Evolutionary conservation across 768 basidiomycete genomes (phyloP).

Genomic region (Auricularia heimuer): DNA sequence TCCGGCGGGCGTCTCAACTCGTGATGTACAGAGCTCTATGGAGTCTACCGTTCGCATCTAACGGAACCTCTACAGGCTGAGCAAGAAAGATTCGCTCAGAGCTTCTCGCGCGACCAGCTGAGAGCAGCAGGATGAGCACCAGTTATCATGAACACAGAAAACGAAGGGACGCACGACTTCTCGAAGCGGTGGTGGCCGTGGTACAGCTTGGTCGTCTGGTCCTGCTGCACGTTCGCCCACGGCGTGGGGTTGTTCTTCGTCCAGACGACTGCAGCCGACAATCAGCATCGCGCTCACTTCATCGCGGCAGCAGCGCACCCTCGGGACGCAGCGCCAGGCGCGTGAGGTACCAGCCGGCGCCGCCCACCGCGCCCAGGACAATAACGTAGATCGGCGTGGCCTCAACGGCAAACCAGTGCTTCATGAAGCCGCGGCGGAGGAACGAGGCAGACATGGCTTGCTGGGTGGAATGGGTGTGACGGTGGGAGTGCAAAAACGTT

Average conservation of each 20-base stretch:
- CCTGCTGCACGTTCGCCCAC: conserved; percentile 73
- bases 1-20: background rate
- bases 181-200: conserved; percentile 65
- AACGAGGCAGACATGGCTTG: background rate
- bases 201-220: conserved; percentile 65
- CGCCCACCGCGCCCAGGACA: conserved; percentile 38
- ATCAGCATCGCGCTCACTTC: too few relatives aligned
- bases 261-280: conserved; percentile 38
- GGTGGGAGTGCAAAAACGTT: background rate
- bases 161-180: conserved; percentile 44
- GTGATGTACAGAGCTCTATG: background rate
- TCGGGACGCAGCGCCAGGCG: conserved; percentile 48
- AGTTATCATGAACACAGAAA: background rate
- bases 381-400: conserved; percentile 43
- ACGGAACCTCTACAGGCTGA: background rate
- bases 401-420: conserved; percentile 66
- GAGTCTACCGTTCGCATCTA: background rate
- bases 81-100: conserved; percentile 30
- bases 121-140: background rate
- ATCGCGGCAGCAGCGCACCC: conserved; percentile 17
- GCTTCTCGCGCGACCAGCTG: conserved; percentile 70
- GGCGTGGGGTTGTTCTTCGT: conserved; percentile 70
- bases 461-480: background rate
- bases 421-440: conserved; percentile 8
- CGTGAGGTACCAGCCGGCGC: conserved; percentile 58